Evolutionary conservation across 2,329 filamentous ascomycete genomes (phyloP), one percentile per base, ranked within the genome.

Genomic region (Rachicladosporium sp.): DNA sequence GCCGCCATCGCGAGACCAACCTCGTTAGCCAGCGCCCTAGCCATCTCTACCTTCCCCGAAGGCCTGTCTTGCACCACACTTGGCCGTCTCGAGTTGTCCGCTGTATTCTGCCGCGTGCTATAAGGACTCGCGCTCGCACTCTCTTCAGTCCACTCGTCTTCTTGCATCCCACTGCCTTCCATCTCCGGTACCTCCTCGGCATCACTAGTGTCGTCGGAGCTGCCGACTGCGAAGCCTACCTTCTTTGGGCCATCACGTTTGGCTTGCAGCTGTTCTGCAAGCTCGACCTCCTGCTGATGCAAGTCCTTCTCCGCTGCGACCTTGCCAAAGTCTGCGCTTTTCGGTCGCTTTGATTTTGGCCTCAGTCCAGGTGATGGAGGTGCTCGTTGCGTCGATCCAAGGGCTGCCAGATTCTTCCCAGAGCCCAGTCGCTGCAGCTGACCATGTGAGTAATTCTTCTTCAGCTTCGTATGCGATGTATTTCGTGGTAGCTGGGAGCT

Each of bases 361-460:
- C 55, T 58, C 40, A 56, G 23, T 0, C 48, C 51, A 7, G 53
- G 53, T 9, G 50, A 53, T 4, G 47, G 46, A 8, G 52, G 52
- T 6, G 50, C 46, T 40, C 46, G 12, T 41, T 40, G 31, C 31
- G 39, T 30, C 30, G 43, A 35, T 13, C 41, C 41, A 53, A 35
- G 23, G 5, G 42, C 46, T 29, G 57, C 50, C 21, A 62, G 44
- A 42, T 60, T 61, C 51, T 64, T 64, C 3, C 55, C 52, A 6
- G 58, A 60, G 12, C 54, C 55, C 38, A 63, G 53, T 12, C 64
- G 57, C 29, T 62, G 55, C 37, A 69, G 56, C 43, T 68, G 64
- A n/a, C 65, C 62, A 51, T 66, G 67, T 19, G 63, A 67, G 42
- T 62, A 56, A 45, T 58, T 58, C 49, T 57, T 58, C 53, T 58